Percentiles rank a stretch among this genome's conserved stretches.
phyloP scores from a whole-genome alignment of 2,329 filamentous ascomycete species.

The Ceratocystis variospora region DNA sequence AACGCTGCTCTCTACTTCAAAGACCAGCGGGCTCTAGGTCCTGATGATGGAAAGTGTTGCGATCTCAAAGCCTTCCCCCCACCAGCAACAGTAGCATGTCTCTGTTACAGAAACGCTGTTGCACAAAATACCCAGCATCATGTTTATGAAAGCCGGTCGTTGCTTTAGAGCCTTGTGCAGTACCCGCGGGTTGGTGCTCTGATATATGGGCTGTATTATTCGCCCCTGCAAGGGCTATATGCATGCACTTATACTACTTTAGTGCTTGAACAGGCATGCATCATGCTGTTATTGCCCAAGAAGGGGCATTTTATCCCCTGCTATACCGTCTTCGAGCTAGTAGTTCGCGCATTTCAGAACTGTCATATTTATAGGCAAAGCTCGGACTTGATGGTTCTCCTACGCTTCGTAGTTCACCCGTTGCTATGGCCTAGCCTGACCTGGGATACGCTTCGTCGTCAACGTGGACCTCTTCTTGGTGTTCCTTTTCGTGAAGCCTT shows the following conservation, averaged over 20 bases:
- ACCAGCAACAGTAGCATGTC: background rate
- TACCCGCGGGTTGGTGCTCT: background rate
- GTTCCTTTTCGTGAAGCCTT: background rate
- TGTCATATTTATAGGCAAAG: background rate
- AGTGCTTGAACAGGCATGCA: background rate
- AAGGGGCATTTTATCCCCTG: background rate
- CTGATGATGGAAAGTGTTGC: no score
- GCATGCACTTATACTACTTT: slow-evolving; percentile 6
- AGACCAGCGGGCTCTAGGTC: no score
- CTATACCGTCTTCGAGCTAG: background rate
- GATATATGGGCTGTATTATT: background rate
- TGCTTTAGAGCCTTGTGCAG: slow-evolving; percentile 5
- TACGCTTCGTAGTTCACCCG: background rate
- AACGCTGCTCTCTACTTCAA: no score
- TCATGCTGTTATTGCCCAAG: background rate
- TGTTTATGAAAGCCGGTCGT: slow-evolving; percentile 4
- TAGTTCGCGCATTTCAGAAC: background rate
- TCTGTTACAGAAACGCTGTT: background rate
- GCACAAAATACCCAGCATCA: background rate
- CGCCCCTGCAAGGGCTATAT: slow-evolving; percentile 3
- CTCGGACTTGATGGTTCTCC: background rate
- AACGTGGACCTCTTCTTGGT: no score
- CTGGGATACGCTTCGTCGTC: no score
- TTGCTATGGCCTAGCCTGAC: background rate
- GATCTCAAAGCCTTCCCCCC: background rate